Base-by-base conservation (phyloP, 2,329 filamentous ascomycete species). In the Xylaria sp. region DNA sequence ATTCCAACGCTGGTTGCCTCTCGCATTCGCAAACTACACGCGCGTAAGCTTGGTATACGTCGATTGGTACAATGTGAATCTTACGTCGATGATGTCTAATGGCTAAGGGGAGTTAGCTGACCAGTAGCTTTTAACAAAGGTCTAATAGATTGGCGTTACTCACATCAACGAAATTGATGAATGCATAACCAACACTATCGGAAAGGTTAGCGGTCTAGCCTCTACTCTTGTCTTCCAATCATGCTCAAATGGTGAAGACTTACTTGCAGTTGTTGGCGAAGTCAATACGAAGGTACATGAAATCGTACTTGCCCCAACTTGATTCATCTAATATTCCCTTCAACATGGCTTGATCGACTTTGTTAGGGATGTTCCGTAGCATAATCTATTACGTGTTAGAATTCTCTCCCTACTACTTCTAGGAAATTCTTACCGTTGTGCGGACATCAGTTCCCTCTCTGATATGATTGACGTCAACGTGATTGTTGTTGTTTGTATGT, bases 311-410 rank as follows among this genome's bases (percentile, higher is more conserved):
- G 31, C 92, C 93, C 77, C 84, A 87, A 75, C 89, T 92, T 15
- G 88, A 90, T 66, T 89, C 83, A 72, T 97, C 92, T 14, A 98
- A 83, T 59, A 96, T 89, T 0, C 82, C 78, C 80, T 96, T 96
- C 15, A 97, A 79, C 80, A 91, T 89, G 0, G 83, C 80, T 76
- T 92, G 87, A 70, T 92, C 87, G 59, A 97, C 89, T 71, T 94
- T 92, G 78, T 97, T 97, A 1, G 94, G 94, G 47, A 97, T 94
- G 75, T 98, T 97, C 40, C 94, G 89, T 33, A 97, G 78, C 94
- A 98, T 97, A 67, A 98, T 92, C 89, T 92, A 61, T 40, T 37
- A 3, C 28, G 25, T 37, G 52, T 67, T 23, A 67, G 65, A 23
- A 42, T 1, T 12, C 6, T 2, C 17, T 15, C 4, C 37, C 19